Evolutionary conservation across 306 rosid genomes (phyloP).

Genomic region (Pyrus betulifolia): DNA sequence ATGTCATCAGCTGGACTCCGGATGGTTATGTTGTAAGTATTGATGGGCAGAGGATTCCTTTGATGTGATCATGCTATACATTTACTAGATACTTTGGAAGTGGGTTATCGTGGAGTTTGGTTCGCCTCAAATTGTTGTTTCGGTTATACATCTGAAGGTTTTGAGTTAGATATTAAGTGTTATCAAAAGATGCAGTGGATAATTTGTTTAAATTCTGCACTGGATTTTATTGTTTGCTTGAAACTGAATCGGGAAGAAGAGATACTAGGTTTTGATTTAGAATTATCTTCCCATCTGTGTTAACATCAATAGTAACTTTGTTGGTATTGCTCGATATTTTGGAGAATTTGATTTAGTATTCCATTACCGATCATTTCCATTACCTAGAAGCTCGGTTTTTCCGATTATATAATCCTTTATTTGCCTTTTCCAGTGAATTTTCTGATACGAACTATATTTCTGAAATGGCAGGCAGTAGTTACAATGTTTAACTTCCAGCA

Average conservation of each 20-base stretch:
- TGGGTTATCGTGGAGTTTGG: not conserved
- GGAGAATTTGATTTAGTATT: not conserved
- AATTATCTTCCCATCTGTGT: not conserved
- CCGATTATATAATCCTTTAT: not conserved
- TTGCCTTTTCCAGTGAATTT: not conserved
- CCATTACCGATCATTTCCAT: not conserved
- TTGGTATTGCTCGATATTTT: not conserved
- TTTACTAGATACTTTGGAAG: not conserved
- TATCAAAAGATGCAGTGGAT: not conserved
- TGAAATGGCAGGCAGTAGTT: conserved; percentile 69
- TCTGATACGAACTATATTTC: not conserved
- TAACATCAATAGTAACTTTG: not conserved
- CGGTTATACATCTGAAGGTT: not conserved
- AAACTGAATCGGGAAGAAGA: not conserved
- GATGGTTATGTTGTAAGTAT: conserved; percentile 93
- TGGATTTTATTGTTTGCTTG: not conserved
- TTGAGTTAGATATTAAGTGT: not conserved
- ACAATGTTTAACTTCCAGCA: conserved; percentile 93
- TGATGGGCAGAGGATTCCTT: not conserved
- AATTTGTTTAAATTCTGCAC: not conserved
- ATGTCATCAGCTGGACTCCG: conserved; percentile 73
- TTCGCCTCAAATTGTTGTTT: not conserved
- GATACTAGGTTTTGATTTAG: not conserved
- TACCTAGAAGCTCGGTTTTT: not conserved
- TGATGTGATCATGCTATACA: not conserved